phyloP scores from a whole-genome alignment of 495 filamentous ascomycete species.

The Gamarada debralockiae region DNA sequence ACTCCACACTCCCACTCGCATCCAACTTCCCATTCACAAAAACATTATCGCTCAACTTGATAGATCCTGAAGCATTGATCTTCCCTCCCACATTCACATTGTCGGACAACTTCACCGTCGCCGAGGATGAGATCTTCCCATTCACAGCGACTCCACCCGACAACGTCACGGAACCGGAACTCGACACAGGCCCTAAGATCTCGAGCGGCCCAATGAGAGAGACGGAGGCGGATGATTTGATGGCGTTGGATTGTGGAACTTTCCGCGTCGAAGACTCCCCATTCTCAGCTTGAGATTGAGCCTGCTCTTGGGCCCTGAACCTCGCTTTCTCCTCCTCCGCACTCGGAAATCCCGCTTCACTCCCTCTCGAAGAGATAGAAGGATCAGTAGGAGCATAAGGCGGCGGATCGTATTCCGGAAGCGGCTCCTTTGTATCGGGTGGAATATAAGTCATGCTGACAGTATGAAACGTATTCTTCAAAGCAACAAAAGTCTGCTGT shows the following conservation, averaged over 20 bases:
- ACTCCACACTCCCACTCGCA: constrained; percentile 12
- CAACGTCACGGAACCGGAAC: background rate
- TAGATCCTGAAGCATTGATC: constrained; percentile 4
- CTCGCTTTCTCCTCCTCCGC: too few species aligned
- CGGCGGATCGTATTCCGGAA: too few species aligned
- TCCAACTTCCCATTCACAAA: constrained; percentile 13
- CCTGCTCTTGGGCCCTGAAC: too few species aligned
- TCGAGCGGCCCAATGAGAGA: constrained; percentile 12
- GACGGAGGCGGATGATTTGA: constrained; percentile 5
- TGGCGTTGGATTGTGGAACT: constrained; percentile 10
- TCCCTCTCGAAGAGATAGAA: too few species aligned
- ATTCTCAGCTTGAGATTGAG: too few species aligned
- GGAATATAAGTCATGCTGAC: too few species aligned
- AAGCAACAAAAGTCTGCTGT: too few species aligned
- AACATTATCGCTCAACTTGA: constrained; percentile 10
- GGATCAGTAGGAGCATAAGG: too few species aligned
- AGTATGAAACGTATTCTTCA: too few species aligned
- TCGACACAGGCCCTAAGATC: constrained; percentile 8
- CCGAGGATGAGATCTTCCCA: constrained; percentile 13
- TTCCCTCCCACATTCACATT: constrained; percentile 14
- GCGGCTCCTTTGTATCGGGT: too few species aligned
- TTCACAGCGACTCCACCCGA: constrained; percentile 6
- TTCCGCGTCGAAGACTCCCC: background rate
- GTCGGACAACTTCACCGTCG: background rate
- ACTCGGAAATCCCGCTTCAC: too few species aligned